Base-by-base conservation (phyloP, 179 eudicot species). In the Monotropa hypopitys region DNA sequence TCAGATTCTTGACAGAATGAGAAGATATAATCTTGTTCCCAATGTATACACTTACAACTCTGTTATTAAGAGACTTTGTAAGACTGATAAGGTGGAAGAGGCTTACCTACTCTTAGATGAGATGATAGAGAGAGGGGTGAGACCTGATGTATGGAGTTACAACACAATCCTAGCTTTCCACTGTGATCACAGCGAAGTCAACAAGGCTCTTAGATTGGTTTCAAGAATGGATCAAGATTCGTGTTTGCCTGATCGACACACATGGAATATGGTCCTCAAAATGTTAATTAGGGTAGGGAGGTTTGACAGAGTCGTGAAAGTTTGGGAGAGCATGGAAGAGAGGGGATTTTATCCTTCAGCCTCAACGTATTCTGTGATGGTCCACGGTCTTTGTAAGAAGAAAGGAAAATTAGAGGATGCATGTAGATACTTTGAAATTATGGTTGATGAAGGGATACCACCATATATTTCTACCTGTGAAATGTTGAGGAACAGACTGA, bases 371-470 rank as follows among this genome's bases (percentile, higher is more conserved):
- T 83, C 97, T 76, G 95, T 88, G 13, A 92, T 94, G 95, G 78
- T 92, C 76, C 98, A 94, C 79, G 97, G 97, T 32, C 80, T 88
- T 72, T 88, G 90, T 77, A 87, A 85, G 88, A 94, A 94, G 88
- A 94, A 85, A 76, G 86, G 90, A 21, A 88, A 89, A 80, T 15
- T 89, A 42, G 97, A 90, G 73, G 97, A 89, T 73, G 98, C 96
- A 6, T 89, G 88, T 63, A 85, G 80, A 75, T 92, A 88, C 78
- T 94, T 92, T 68, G 97, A 92, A 81, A 87, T 75, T 75, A 94
- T 94, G 98, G 83, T 94, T 68, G 98, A 94, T 82, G 97, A 92
- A 82, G 97, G 98, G 71, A 82, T 92, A 72, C 97, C 98, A 4
- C 98, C 97, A 16, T 92, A 89, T 75, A 21, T 82, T 76, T 78